These are phyloP conservation scores for Gastrodia elata DNA, from an alignment of 106 monocot genomes.

Conservation along the genomic window DNA sequence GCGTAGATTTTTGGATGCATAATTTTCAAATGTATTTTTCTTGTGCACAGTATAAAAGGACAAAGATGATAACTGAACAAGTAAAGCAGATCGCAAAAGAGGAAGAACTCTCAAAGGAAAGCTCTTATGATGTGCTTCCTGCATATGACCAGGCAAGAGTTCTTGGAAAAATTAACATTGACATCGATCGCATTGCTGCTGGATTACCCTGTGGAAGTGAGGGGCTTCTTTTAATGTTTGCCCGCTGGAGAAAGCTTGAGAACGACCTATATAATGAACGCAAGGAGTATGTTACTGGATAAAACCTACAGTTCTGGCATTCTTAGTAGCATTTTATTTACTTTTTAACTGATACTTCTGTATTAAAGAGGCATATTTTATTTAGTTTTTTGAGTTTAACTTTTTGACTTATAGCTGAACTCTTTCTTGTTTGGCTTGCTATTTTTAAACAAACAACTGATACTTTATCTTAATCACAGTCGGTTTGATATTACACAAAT, in stretches of 20 bases:
- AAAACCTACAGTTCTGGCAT: neutral
- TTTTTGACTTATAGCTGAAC: neutral
- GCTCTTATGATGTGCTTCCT: slow-evolving; percentile 50
- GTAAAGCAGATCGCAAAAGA: slow-evolving; percentile 78
- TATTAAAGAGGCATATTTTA: neutral
- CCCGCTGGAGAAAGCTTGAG: slow-evolving; percentile 97
- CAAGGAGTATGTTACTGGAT: slow-evolving; percentile 56
- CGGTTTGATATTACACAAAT: slow-evolving; percentile 97
- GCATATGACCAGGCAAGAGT: slow-evolving; percentile 92
- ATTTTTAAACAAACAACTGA: neutral
- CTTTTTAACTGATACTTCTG: neutral
- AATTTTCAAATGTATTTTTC: neutral
- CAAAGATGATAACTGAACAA: slow-evolving; percentile 90
- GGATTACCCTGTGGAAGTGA: slow-evolving; percentile 98
- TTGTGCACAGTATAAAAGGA: slow-evolving; percentile 51
- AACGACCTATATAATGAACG: slow-evolving; percentile 93
- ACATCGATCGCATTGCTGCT: slow-evolving; percentile 92
- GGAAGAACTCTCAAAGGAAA: slow-evolving; percentile 69
- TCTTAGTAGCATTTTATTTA: neutral
- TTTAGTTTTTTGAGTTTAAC: neutral
- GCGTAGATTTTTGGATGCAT: neutral
- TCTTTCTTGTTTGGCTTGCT: neutral
- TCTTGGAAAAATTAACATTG: slow-evolving; percentile 81
- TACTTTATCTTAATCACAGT: slow-evolving; percentile 38
- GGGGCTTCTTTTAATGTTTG: slow-evolving; percentile 95